Percentiles rank a stretch among this genome's conserved stretches.
Conservation (phyloP, 139 green algal genomes). For the Chlorella sp. region DNA sequence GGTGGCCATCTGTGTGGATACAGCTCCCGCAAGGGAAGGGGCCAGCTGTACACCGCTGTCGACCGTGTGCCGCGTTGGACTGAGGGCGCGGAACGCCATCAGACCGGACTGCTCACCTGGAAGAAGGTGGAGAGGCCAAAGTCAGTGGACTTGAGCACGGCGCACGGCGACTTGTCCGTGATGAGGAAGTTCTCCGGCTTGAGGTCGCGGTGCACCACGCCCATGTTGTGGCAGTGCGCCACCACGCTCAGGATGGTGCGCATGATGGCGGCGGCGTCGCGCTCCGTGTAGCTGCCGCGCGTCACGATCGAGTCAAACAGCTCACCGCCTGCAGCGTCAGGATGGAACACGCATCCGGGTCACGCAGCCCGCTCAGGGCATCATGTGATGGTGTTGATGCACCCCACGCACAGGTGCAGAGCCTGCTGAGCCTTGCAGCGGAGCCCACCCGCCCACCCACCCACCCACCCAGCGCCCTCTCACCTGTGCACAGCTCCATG, state of each 20-base stretch:
- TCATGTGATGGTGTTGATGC: too few species aligned
- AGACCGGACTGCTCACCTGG: slow-evolving; percentile 30
- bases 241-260: slow-evolving; percentile 79
- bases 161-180: slow-evolving; percentile 24
- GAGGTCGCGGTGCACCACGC: slow-evolving; percentile 72
- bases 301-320: slow-evolving; percentile 95
- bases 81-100: too few species aligned
- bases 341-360: too few species aligned
- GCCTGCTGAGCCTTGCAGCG: too few species aligned
- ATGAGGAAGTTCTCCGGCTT: slow-evolving; percentile 89
- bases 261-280: slow-evolving; percentile 53
- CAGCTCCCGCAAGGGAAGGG: too few species aligned
- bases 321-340: slow-evolving; percentile 88
- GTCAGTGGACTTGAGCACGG: slow-evolving; percentile 66
- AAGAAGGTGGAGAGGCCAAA: slow-evolving; percentile 75
- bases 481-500: slow-evolving; percentile 93
- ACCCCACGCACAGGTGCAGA: too few species aligned
- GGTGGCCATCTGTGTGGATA: too few species aligned
- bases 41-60: slow-evolving; percentile 73
- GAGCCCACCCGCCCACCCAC: too few species aligned
- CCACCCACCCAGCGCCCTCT: too few species aligned
- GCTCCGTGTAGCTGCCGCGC: slow-evolving; percentile 82
- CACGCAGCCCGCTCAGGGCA: too few species aligned
- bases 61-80: too few species aligned
- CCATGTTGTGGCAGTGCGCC: slow-evolving; percentile 83